phyloP scores from a whole-genome alignment of 768 basidiomycete genomes.

The Melanogaster broomeanus region DNA sequence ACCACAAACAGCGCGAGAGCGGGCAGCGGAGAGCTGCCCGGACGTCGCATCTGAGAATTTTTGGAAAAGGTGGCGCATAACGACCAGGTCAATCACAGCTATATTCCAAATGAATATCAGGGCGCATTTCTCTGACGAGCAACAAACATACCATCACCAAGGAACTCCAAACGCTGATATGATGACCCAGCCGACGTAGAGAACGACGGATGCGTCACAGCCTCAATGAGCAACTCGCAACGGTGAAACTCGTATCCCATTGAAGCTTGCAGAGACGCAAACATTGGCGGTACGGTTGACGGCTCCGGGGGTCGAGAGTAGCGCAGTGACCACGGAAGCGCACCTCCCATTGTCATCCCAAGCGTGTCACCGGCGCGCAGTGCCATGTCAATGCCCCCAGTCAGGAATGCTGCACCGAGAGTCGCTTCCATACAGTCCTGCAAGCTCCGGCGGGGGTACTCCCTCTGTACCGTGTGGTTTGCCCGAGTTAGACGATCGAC shows the following conservation, averaged over 20 bases:
- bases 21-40: slow-evolving; percentile 72
- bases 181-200: slow-evolving; percentile 52
- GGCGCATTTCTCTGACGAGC: not conserved
- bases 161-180: slow-evolving; percentile 86
- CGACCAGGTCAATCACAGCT: slow-evolving; percentile 74
- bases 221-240: slow-evolving; percentile 68
- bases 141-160: slow-evolving; percentile 77
- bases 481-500: slow-evolving; percentile 29
- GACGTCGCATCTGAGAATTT: slow-evolving; percentile 74
- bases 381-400: slow-evolving; percentile 72
- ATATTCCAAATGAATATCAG: slow-evolving; percentile 10
- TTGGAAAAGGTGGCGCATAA: slow-evolving; percentile 69
- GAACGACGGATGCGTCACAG: slow-evolving; percentile 86
- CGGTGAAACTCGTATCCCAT: slow-evolving; percentile 73
- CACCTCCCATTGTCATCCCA: slow-evolving; percentile 73
- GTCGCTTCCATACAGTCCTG: slow-evolving; percentile 90
- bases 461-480: slow-evolving; percentile 39
- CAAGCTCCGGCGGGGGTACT: slow-evolving; percentile 66
- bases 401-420: slow-evolving; percentile 73
- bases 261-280: slow-evolving; percentile 55
- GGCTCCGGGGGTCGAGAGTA: slow-evolving; percentile 39
- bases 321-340: slow-evolving; percentile 65
- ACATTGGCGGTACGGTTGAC: slow-evolving; percentile 45
- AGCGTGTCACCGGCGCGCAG: slow-evolving; percentile 64
- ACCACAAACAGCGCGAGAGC: slow-evolving; percentile 71